Conservation (phyloP, 768 basidiomycete genomes). For the Tulasnella calospora region DNA sequence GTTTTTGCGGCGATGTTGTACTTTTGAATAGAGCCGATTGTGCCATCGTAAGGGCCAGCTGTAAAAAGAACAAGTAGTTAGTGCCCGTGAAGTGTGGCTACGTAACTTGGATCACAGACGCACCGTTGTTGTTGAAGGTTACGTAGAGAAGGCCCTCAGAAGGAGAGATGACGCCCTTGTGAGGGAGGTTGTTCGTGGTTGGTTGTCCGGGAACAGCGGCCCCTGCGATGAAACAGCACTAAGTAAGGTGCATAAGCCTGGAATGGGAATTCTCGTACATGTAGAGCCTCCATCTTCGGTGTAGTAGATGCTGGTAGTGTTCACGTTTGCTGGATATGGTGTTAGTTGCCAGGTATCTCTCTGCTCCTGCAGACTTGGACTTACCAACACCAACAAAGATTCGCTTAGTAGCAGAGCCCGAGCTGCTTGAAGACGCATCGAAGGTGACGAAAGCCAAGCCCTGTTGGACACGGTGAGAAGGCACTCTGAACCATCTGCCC, state of each 20-base stretch:
- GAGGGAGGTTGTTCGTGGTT: constrained; percentile 50
- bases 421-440: constrained; percentile 41
- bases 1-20: constrained; percentile 47
- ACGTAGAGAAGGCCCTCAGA: constrained; percentile 55
- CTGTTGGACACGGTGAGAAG: constrained; percentile 37
- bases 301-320: constrained; percentile 52
- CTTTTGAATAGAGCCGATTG: constrained; percentile 42
- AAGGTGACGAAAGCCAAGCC: constrained; percentile 60
- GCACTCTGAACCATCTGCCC: neutral
- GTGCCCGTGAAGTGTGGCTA: neutral
- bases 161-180: constrained; percentile 62
- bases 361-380: neutral
- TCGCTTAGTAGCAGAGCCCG: constrained; percentile 52
- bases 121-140: constrained; percentile 59
- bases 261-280: constrained; percentile 40
- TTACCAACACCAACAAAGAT: constrained; percentile 58
- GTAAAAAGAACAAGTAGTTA: no score
- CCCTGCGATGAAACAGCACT: constrained; percentile 39
- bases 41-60: constrained; percentile 52
- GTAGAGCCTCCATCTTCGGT: constrained; percentile 53
- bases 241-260: no score
- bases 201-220: constrained; percentile 54
- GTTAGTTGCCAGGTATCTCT: neutral
- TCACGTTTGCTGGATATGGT: constrained; percentile 42
- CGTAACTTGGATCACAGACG: neutral